phyloP scores from a whole-genome alignment of 176 grass and related monocot genomes.

The Aegilops sharonensis region DNA sequence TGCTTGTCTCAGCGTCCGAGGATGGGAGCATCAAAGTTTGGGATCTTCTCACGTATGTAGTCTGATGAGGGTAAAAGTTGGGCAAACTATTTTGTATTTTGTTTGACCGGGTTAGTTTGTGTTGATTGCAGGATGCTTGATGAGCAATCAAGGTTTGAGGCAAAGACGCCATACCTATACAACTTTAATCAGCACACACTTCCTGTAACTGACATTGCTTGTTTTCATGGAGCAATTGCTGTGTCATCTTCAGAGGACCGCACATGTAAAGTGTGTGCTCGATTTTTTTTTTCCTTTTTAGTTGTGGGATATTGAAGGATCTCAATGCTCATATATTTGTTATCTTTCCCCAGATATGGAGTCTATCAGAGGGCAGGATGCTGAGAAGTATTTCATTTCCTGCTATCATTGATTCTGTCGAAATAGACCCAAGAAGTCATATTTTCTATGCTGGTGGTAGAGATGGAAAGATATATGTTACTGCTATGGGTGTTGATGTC shows the following conservation, averaged over 20 bases:
- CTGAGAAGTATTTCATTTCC: constrained; percentile 74
- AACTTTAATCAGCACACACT: constrained; percentile 69
- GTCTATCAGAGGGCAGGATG: constrained; percentile 66
- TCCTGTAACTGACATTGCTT: constrained; percentile 68
- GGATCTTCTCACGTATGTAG: constrained; percentile 77
- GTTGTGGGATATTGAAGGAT: constrained; percentile 6
- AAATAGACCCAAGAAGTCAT: constrained; percentile 68
- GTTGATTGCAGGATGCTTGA: constrained; percentile 72
- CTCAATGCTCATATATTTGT: constrained; percentile 24
- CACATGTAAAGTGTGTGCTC: constrained; percentile 76
- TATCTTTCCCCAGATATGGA: constrained; percentile 61
- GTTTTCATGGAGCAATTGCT: constrained; percentile 61
- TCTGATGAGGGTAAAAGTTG: constrained; percentile 20
- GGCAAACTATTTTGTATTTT: constrained; percentile 4
- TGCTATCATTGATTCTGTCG: constrained; percentile 51
- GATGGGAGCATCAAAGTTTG: constrained; percentile 82
- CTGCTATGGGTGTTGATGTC: constrained; percentile 64
- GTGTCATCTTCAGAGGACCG: constrained; percentile 82
- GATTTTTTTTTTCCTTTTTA: neutral
- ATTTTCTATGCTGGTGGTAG: constrained; percentile 85
- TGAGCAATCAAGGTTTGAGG: constrained; percentile 46
- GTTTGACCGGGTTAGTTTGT: constrained; percentile 23
- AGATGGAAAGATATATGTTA: constrained; percentile 96
- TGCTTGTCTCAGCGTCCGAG: constrained; percentile 75
- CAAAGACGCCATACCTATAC: constrained; percentile 46